Base-by-base conservation (phyloP, 805 yeast species). In the Scheffersomyces lignosus region DNA sequence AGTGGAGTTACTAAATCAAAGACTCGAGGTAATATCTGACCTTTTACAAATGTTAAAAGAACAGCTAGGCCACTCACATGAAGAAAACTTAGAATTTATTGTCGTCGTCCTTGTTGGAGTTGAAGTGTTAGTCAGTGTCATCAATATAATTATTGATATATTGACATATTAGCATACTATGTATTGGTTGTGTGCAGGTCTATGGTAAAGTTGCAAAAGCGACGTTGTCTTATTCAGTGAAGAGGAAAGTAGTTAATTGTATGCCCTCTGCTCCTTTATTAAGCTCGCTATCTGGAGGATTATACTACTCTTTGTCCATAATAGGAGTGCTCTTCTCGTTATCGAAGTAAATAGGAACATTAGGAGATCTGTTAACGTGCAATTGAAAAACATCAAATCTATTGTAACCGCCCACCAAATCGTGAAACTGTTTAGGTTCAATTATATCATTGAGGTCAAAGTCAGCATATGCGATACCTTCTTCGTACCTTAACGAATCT, bases 11-110 rank as follows among this genome's bases (percentile, higher is more conserved):
- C 67, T 93, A 36, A 93, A 93, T 56, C 96, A 93, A 57, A 74
- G 99, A 46, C 65, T 93, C 22, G 99, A 93, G 58, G 98, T 93
- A 12, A 88, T 93, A 37, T 80, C 91, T 4, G 99, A 93, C 64
- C 72, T 93, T 51, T 66, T 93, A 45, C 96, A 90, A 57, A 90
- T 93, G 97, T 75, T 93, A 52, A 93, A 93, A 60, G 99, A 93
- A 56, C 99, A 93, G 63, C 72, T 91, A 51, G 96, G 97, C 1
- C 98, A 91, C 61, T 83, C 93, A 1, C 95, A 90, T 52, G 77
- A 86, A 62, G 97, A 90, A 61, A 88, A 88, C 48, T 71, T 91
- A 45, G 98, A 91, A 56, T 82, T 87, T 48, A 85, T 91, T 26
- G 96, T 93, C 14, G 89, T 93, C 37, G 81, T 89, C 16, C 67